phyloP scores from a whole-genome alignment of 768 basidiomycete species.

The Psilocybe azurescens region DNA sequence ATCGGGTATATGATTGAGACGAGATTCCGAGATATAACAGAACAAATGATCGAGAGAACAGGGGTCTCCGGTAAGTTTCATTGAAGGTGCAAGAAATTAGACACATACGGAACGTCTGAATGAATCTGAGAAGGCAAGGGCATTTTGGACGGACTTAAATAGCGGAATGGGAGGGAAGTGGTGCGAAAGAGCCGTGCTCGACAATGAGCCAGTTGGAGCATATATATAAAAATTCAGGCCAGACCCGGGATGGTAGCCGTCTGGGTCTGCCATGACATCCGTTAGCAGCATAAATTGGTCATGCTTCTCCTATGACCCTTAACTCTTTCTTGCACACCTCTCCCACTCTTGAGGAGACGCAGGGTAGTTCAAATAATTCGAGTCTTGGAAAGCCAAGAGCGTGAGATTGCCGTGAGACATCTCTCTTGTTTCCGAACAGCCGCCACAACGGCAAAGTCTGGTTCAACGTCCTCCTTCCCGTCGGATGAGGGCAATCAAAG shows the following conservation, averaged over 20 bases:
- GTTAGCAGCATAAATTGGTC: neutral
- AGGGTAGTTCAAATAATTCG: neutral
- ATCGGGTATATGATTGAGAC: slow-evolving; percentile 4
- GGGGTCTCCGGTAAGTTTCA: neutral
- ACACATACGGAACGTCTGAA: slow-evolving; percentile 30
- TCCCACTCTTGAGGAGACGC: neutral
- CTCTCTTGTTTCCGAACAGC: slow-evolving; percentile 20
- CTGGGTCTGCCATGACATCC: neutral
- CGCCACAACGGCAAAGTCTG: slow-evolving; percentile 6
- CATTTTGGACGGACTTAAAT: slow-evolving; percentile 27
- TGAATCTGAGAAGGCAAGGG: slow-evolving; percentile 37
- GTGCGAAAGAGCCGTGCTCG: neutral
- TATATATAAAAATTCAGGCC: slow-evolving; percentile 15
- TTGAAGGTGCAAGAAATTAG: neutral
- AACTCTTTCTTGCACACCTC: neutral
- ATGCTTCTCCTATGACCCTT: neutral
- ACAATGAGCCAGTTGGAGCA: slow-evolving; percentile 4
- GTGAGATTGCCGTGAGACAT: slow-evolving; percentile 16
- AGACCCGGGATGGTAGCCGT: slow-evolving; percentile 2
- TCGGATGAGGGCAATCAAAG: slow-evolving; percentile 69
- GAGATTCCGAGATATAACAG: neutral
- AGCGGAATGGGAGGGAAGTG: slow-evolving; percentile 5
- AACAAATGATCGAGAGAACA: slow-evolving; percentile 4
- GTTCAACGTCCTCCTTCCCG: neutral
- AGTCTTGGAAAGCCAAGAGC: neutral